These are phyloP conservation scores for Hansenula sp. DNA, from an alignment of 1,139 yeast genomes.

Conservation along the genomic window DNA sequence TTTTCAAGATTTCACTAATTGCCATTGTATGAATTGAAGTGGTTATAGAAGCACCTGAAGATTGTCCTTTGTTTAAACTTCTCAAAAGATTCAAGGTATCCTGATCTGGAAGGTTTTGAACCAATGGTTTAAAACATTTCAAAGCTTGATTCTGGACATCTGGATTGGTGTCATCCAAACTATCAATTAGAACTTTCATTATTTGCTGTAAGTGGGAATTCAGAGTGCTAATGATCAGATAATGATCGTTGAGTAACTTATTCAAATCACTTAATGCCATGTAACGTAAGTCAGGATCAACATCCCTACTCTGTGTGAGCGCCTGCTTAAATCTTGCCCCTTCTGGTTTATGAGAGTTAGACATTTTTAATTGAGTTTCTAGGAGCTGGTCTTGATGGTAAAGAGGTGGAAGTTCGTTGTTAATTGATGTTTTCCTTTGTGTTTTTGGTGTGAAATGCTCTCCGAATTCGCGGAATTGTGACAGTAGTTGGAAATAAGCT, in stretches of 20 bases:
- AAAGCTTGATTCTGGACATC: conserved; percentile 82
- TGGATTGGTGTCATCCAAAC: conserved; percentile 61
- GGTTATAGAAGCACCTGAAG: conserved; percentile 40
- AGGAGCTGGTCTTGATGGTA: no score
- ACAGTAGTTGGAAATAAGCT: no score
- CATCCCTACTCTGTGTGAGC: conserved; percentile 55
- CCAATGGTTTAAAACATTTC: conserved; percentile 47
- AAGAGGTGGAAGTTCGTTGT: no score
- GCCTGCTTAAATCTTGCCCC: conserved; percentile 44
- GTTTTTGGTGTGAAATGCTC: no score
- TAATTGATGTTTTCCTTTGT: no score
- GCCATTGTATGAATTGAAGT: conserved; percentile 71
- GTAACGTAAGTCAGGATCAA: conserved; percentile 80
- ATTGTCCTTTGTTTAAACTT: conserved; percentile 27
- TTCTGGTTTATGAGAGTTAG: conserved; percentile 32
- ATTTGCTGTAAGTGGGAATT: conserved; percentile 30
- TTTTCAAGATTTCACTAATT: conserved; percentile 53
- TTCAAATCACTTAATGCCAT: conserved; percentile 84
- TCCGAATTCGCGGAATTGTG: no score
- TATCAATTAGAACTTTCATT: conserved; percentile 45
- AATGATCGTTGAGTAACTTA: conserved; percentile 37
- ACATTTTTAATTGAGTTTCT: no score
- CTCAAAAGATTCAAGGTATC: conserved; percentile 23
- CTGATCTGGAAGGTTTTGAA: conserved; percentile 26
- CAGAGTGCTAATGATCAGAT: conserved; percentile 26